These are phyloP conservation scores for Stipa capillata DNA, from an alignment of 176 grass and related monocot genomes.

Conservation along the genomic window DNA sequence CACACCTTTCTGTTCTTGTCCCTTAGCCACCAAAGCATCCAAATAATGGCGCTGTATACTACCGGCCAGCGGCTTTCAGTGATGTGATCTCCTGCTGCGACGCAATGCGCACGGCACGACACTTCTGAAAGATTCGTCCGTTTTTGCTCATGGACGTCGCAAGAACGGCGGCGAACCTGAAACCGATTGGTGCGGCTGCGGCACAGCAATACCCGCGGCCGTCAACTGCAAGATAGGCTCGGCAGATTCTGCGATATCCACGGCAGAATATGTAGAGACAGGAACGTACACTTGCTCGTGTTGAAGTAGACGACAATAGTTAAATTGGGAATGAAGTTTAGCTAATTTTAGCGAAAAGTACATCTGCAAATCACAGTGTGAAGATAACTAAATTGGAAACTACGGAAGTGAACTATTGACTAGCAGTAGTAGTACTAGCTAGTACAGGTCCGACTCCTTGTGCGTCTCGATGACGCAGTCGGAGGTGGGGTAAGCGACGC, in stretches of 20 bases:
- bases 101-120: neutral
- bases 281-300: neutral
- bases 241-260: slow-evolving; percentile 10
- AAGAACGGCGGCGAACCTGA: slow-evolving; percentile 11
- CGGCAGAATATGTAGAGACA: neutral
- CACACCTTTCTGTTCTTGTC: slow-evolving; percentile 13
- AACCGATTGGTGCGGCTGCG: neutral
- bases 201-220: neutral
- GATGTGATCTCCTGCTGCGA: neutral
- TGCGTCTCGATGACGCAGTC: slow-evolving; percentile 79
- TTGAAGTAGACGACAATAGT: neutral
- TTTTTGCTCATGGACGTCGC: neutral
- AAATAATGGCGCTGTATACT: slow-evolving; percentile 8
- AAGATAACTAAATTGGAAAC: neutral
- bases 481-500: slow-evolving; percentile 59
- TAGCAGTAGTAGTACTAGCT: neutral
- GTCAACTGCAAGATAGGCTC: neutral
- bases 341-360: neutral
- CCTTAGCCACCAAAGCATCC: neutral
- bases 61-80: neutral
- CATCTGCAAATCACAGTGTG: neutral
- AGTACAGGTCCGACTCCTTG: slow-evolving; percentile 59
- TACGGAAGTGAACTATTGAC: neutral
- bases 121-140: slow-evolving; percentile 1
- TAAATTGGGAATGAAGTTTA: neutral